Base-by-base conservation (phyloP, 2,329 filamentous ascomycete species). In the Diplodia seriata region DNA sequence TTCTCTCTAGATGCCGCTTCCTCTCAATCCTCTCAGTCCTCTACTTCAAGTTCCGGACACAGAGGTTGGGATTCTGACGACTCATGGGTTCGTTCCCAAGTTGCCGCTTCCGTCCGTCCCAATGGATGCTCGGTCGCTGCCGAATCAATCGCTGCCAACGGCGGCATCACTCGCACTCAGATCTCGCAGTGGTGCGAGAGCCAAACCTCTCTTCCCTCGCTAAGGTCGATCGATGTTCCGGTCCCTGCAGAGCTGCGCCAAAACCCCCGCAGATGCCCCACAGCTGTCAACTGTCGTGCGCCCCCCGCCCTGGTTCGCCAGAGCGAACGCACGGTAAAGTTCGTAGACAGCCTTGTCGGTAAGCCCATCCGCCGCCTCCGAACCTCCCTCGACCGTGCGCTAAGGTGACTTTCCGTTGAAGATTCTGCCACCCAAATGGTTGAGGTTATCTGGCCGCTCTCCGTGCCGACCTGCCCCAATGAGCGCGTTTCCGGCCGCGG, bases 361-460 rank as follows among this genome's bases (percentile, higher is more conserved):
- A 93, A 92, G 94, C 80, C 76, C 66, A 73, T 67, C 65, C 43
- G 43, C 47, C 59, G 59, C 23, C 31, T 70, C 67, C 69, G 69
- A 70, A 71, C 50, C 62, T 51, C 38, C 31, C 29, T 15, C 53
- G 68, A 66, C 31, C 55, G 12, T 43, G n/a, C 29, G 53, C 70
- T 72, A 69, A 69, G 56, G 61, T 67, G 31, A 70, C 72, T 72
- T 72, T 69, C 70, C 70, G 75, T n/a, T 73, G 77, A 86, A 97
- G 94, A 97, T 88, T 97, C 94, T 74, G 95, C 95, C 65, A 95
- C 95, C 66, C 93, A 97, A 80, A 97, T 98, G 79, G 94, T 99
- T 61, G 93, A 97, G 83, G 92, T 91, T 66, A 97, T 99, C 75
- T 99, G 95, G 95, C 94, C 95, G 55, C 85, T 94, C 53, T 96